A percentile compares a stretch with the other conserved stretches of the same genome.
phyloP scores from a whole-genome alignment of 768 basidiomycete species.

The Pholiota microspora region DNA sequence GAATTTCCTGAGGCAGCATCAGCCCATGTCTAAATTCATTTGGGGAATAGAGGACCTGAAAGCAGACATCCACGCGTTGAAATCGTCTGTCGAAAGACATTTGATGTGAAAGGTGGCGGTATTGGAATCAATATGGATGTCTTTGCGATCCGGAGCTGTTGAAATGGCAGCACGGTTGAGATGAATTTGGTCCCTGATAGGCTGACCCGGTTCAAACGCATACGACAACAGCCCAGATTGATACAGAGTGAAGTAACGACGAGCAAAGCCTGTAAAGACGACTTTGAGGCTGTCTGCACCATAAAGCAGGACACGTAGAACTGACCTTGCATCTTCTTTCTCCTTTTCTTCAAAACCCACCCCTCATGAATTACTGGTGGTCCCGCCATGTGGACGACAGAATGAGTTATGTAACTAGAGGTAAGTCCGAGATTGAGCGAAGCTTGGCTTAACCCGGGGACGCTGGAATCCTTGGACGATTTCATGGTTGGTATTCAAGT shows the following conservation, averaged over 20 bases:
- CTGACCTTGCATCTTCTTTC: constrained; percentile 85
- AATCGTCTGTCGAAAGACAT: constrained; percentile 70
- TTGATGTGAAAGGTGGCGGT: constrained; percentile 82
- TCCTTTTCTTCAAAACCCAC: constrained; percentile 84
- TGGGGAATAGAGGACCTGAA: constrained; percentile 50
- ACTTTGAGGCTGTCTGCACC: background rate
- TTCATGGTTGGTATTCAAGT: constrained; percentile 7
- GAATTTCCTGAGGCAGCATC: constrained; percentile 51
- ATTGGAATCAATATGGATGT: constrained; percentile 78
- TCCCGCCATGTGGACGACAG: constrained; percentile 14
- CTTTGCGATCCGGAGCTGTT: constrained; percentile 67
- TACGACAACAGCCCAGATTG: constrained; percentile 73
- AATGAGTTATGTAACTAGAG: constrained; percentile 6
- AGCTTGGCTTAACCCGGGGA: constrained; percentile 5
- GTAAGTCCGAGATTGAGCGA: constrained; percentile 12
- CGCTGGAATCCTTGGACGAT: background rate
- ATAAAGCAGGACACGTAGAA: background rate
- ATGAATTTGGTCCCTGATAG: constrained; percentile 66
- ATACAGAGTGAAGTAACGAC: constrained; percentile 74
- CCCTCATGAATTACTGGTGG: constrained; percentile 49
- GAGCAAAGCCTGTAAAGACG: constrained; percentile 65
- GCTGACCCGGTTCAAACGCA: constrained; percentile 68
- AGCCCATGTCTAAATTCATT: constrained; percentile 10
- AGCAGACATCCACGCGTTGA: constrained; percentile 69
- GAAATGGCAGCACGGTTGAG: constrained; percentile 75